These are phyloP conservation scores for Conidiobolus incongruus DNA, from an alignment of 371 early-diverging fungal genomes.

Conservation along the genomic window DNA sequence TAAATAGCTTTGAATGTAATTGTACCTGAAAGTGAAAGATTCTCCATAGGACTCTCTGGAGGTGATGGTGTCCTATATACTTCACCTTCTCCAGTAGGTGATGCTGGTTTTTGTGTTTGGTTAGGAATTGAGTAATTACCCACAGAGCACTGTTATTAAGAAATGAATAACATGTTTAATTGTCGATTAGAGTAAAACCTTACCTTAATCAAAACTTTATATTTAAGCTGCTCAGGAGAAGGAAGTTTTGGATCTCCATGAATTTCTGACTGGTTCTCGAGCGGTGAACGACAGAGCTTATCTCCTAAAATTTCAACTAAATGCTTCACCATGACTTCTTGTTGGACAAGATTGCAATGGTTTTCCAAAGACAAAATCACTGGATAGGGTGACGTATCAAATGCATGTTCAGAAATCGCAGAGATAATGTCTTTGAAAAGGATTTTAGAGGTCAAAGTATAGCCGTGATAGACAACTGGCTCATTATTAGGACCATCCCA, in stretches of 20 bases:
- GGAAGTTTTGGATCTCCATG: constrained; percentile 20
- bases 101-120: background rate
- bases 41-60: background rate
- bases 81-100: background rate
- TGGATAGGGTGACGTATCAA: constrained; percentile 49
- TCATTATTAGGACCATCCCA: constrained; percentile 61
- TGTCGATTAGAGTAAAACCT: constrained; percentile 14
- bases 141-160: background rate
- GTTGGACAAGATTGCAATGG: constrained; percentile 44
- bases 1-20: background rate
- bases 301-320: constrained; percentile 32
- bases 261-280: constrained; percentile 6
- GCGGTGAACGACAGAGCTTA: constrained; percentile 20
- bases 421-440: constrained; percentile 51
- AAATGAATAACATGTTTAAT: background rate
- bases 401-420: constrained; percentile 54
- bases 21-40: background rate
- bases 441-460: constrained; percentile 48
- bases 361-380: constrained; percentile 60
- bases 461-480: constrained; percentile 59
- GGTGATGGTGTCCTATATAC: background rate
- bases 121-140: background rate
- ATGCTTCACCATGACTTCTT: constrained; percentile 40
- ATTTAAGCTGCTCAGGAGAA: constrained; percentile 31
- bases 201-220: constrained; percentile 46